Evolutionary conservation across 768 basidiomycete genomes (phyloP).

Genomic region (Termitomyces sp.): DNA sequence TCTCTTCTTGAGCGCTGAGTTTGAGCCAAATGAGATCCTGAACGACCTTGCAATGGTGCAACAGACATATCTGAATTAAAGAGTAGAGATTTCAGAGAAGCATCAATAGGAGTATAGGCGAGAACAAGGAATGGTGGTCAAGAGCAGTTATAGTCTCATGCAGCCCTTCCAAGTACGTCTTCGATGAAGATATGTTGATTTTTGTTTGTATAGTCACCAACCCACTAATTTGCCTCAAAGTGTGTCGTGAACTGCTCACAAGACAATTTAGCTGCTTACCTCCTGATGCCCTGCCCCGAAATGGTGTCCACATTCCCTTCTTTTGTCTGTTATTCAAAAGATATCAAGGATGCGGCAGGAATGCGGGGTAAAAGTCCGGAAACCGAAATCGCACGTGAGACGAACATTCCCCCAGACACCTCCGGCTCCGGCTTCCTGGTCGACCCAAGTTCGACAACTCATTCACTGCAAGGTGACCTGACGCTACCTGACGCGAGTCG

Average conservation of each 20-base stretch:
- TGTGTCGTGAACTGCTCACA: neutral
- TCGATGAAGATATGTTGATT: slow-evolving; percentile 12
- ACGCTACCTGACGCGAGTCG: too few species aligned
- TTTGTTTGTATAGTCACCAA: slow-evolving; percentile 11
- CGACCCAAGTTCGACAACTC: too few species aligned
- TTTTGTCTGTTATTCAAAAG: neutral
- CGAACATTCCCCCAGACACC: slow-evolving; percentile 9
- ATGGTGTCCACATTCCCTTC: neutral
- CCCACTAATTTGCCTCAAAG: neutral
- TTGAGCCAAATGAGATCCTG: neutral
- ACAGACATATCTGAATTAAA: neutral
- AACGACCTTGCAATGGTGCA: neutral
- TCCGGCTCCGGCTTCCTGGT: slow-evolving; percentile 11
- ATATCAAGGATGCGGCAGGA: slow-evolving; percentile 6
- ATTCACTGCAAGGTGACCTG: too few species aligned
- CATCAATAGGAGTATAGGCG: neutral
- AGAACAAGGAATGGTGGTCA: neutral
- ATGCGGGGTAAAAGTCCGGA: slow-evolving; percentile 6
- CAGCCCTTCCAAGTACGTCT: too few species aligned
- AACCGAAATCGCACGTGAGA: slow-evolving; percentile 3
- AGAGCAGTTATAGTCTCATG: neutral
- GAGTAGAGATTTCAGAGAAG: neutral
- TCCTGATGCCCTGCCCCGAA: slow-evolving; percentile 3
- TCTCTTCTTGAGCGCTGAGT: neutral
- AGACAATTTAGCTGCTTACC: neutral